phyloP scores from a whole-genome alignment of 805 yeast species.

The Gaillardinia entomophila region DNA sequence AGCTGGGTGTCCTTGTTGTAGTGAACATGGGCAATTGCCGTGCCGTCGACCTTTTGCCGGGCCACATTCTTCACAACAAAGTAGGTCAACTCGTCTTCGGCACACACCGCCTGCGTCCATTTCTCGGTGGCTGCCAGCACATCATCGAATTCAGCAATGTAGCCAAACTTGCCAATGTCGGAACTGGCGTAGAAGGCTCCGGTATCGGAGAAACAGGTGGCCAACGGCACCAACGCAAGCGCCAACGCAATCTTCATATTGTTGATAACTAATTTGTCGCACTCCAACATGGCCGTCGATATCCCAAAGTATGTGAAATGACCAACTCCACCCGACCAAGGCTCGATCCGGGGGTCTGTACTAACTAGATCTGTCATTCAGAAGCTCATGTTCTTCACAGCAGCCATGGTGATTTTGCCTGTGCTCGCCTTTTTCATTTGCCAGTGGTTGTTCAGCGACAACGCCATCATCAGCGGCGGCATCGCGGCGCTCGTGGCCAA shows the following conservation, averaged over 20 bases:
- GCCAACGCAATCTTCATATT: background rate
- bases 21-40: constrained; percentile 11
- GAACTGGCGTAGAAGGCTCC: constrained; percentile 15
- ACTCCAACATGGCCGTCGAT: constrained; percentile 28
- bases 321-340: background rate
- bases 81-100: no score
- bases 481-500: constrained; percentile 75
- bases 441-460: constrained; percentile 41
- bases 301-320: constrained; percentile 34
- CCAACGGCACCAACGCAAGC: constrained; percentile 7
- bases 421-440: constrained; percentile 53
- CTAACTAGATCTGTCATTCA: constrained; percentile 53
- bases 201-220: constrained; percentile 18
- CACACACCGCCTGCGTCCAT: background rate
- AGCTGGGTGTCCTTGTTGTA: constrained; percentile 1
- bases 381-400: constrained; percentile 70
- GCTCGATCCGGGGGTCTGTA: background rate
- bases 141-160: constrained; percentile 11
- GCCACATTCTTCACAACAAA: no score
- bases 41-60: constrained; percentile 2
- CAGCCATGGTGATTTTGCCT: constrained; percentile 69
- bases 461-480: constrained; percentile 69
- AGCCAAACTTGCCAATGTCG: constrained; percentile 7
- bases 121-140: background rate
- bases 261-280: background rate